phyloP scores from a whole-genome alignment of 129 eudicot species.

The Centrapalus pauciflorus region DNA sequence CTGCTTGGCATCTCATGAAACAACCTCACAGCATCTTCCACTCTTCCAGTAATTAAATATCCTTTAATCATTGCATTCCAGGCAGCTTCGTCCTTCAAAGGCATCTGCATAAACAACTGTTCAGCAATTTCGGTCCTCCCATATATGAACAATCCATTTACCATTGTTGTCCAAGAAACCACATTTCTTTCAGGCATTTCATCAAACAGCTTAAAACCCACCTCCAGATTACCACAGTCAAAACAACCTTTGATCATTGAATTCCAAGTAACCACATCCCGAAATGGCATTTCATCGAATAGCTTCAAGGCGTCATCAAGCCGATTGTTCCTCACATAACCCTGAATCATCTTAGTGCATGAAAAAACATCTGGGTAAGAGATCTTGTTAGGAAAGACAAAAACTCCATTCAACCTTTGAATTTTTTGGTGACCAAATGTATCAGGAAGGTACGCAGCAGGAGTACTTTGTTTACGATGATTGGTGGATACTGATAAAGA shows the following conservation, averaged over 20 bases:
- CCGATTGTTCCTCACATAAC: no score
- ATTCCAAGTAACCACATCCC: no score
- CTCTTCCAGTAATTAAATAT: conserved; percentile 48
- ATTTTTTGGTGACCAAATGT: conserved; percentile 20
- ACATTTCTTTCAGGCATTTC: no score
- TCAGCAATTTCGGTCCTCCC: conserved; percentile 46
- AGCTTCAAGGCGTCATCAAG: no score
- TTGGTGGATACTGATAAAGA: conserved; percentile 1
- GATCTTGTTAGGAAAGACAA: conserved; percentile 8
- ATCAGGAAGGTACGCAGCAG: background rate
- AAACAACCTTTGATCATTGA: no score
- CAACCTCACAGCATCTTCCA: conserved; percentile 53
- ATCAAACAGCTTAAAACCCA: no score
- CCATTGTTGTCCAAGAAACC: conserved; percentile 66
- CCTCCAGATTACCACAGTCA: no score
- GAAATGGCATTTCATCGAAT: no score
- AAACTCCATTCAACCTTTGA: conserved; percentile 28
- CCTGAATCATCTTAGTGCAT: no score
- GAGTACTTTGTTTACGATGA: background rate
- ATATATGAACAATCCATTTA: conserved; percentile 40
- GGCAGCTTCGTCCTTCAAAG: conserved; percentile 58
- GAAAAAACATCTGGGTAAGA: no score
- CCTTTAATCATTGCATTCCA: conserved; percentile 82
- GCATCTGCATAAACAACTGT: conserved; percentile 55
- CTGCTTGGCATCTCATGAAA: conserved; percentile 54